A percentile compares a stretch with the other conserved stretches of the same genome.
Conservation (phyloP, 768 basidiomycete genomes). For the Wakefieldia striispora region DNA sequence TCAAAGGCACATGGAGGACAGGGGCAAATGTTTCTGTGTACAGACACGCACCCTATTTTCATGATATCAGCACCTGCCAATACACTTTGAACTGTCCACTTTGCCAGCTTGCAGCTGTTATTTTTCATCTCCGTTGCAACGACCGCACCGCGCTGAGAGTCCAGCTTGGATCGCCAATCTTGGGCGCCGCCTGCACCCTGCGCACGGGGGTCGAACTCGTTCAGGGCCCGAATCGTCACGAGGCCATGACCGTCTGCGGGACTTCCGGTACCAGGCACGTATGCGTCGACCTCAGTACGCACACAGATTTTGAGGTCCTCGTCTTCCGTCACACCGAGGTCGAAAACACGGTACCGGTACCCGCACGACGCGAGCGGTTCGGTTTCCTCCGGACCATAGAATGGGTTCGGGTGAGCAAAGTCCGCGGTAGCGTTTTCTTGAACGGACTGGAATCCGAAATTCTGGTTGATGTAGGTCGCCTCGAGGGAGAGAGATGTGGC, state of each 20-base stretch:
- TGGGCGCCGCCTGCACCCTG: constrained; percentile 91
- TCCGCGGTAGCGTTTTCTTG: constrained; percentile 69
- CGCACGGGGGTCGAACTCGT: constrained; percentile 93
- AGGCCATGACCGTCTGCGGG: constrained; percentile 71
- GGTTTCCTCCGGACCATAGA: constrained; percentile 90
- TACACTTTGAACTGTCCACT: constrained; percentile 95
- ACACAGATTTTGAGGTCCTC: constrained; percentile 91
- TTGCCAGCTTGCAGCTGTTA: constrained; percentile 95
- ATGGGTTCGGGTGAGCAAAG: constrained; percentile 88
- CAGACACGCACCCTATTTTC: constrained; percentile 85
- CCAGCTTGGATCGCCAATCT: constrained; percentile 98
- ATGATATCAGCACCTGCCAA: constrained; percentile 93
- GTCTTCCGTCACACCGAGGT: constrained; percentile 85
- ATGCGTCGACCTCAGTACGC: constrained; percentile 96
- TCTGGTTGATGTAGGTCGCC: constrained; percentile 98
- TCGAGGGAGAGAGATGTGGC: constrained; percentile 93
- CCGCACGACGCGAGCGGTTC: constrained; percentile 95
- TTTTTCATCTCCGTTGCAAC: constrained; percentile 99
- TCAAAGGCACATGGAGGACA: background rate
- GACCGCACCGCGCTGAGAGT: constrained; percentile 94
- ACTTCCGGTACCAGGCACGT: constrained; percentile 57
- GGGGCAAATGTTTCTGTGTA: background rate
- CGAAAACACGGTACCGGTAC: constrained; percentile 94
- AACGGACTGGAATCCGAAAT: constrained; percentile 96
- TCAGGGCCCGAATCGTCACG: constrained; percentile 90